These are phyloP conservation scores for Podochytrium sp. DNA, from an alignment of 192 early-diverging fungal genomes.

Conservation along the genomic window DNA sequence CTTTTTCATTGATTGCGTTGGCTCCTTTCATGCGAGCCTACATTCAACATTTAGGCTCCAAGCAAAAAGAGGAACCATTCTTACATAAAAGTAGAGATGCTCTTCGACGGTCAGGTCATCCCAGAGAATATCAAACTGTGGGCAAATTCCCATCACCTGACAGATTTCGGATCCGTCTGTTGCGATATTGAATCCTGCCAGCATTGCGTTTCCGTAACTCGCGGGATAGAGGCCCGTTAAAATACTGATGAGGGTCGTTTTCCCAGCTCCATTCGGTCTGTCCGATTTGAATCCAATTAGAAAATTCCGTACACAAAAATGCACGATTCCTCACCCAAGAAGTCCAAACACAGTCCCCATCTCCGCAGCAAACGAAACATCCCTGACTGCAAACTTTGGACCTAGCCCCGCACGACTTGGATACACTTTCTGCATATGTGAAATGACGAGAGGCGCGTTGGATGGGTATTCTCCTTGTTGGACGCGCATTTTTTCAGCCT, in stretches of 20 bases:
- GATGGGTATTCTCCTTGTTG: constrained; percentile 41
- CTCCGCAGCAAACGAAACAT: constrained; percentile 69
- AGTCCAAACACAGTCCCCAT: constrained; percentile 64
- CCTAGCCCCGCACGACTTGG: constrained; percentile 35
- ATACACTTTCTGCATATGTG: constrained; percentile 71
- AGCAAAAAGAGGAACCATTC: background rate
- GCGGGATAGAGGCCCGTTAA: constrained; percentile 72
- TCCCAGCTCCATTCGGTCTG: constrained; percentile 61
- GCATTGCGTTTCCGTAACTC: constrained; percentile 62
- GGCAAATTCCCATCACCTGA: constrained; percentile 75
- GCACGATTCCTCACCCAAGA: constrained; percentile 31
- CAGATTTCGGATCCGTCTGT: constrained; percentile 63
- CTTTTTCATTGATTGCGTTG: constrained; percentile 48
- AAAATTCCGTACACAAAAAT: background rate
- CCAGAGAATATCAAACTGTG: constrained; percentile 79
- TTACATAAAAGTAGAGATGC: constrained; percentile 71
- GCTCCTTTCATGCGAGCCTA: constrained; percentile 73
- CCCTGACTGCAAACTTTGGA: constrained; percentile 67
- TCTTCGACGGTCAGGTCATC: constrained; percentile 73
- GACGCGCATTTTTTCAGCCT: constrained; percentile 59
- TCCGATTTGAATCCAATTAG: background rate
- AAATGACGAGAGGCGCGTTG: constrained; percentile 61
- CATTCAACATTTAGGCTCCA: background rate
- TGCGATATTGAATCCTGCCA: constrained; percentile 62
- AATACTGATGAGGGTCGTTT: constrained; percentile 76